phyloP scores from a whole-genome alignment of 2,329 filamentous ascomycete genomes.

The Myriosclerotinia scirpicola region DNA sequence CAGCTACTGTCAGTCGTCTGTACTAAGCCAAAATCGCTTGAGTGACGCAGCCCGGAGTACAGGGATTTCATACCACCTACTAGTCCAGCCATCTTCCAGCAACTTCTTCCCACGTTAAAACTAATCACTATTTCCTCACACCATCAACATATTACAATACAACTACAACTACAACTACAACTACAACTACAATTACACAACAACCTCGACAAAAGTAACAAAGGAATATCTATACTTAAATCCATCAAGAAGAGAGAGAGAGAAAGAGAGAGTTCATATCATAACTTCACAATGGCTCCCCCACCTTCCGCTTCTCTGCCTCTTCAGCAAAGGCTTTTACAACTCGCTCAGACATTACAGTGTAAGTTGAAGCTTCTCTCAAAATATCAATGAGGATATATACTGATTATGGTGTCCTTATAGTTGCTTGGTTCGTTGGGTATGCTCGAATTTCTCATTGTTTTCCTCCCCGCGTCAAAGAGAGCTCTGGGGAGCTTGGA shows the following conservation, averaged over 20 bases:
- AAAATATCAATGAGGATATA: constrained; percentile 24
- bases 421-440: constrained; percentile 79
- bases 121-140: not conserved
- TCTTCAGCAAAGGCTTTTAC: constrained; percentile 59
- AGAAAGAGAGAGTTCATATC: not conserved
- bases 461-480: constrained; percentile 14
- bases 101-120: constrained; percentile 6
- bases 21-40: constrained; percentile 2
- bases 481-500: constrained; percentile 25
- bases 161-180: not conserved
- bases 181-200: not conserved
- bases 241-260: not conserved
- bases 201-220: not conserved
- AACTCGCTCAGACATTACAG: constrained; percentile 85
- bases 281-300: constrained; percentile 37
- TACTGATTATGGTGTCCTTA: constrained; percentile 33
- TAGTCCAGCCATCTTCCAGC: constrained; percentile 18
- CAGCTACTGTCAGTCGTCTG: too few species aligned
- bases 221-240: not conserved
- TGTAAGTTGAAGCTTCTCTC: constrained; percentile 59
- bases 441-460: constrained; percentile 51
- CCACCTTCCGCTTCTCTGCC: constrained; percentile 40
- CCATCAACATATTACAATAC: not conserved
- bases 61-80: constrained; percentile 9
- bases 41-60: constrained; percentile 10